Evolutionary conservation across 371 early-diverging fungal species (phyloP), one percentile per base, ranked within the genome.

Genomic region (Polyrhizophydium stewartii): DNA sequence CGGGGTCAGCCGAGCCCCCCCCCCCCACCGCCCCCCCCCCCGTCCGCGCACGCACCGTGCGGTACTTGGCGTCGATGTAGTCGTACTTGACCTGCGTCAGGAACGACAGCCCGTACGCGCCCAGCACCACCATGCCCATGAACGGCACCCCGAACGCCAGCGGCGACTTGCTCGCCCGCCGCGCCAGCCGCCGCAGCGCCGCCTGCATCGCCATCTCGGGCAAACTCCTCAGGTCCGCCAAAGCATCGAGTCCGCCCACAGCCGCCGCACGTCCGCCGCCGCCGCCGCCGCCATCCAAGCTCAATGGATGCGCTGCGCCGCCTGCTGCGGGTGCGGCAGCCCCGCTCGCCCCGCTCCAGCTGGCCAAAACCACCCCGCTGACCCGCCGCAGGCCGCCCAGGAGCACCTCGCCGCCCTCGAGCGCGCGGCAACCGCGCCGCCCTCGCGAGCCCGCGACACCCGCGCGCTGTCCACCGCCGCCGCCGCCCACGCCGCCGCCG

Each of bases 81-180:
- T 47, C 49, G 28, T 47, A 47, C 49, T 47, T 47, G 22, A 16
- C 16, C 28, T 47, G 49, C 10, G 49, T 47, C 9, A 47, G 22
- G 28, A 25, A 47, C 28, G 49, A 47, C 7, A 47, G 16, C 7
- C 49, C 49, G 49, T 47, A 47, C 28, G 49, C 3, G 28, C 9
- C 49, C 22, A 28, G 25, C 22, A 47, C 49, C 25, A 47, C 28
- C 49, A 47, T 47, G 22, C 49, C 49, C 49, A 47, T 47, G 49
- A 47, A 47, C 28, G 49, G 49, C 22, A 47, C 28, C 7, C 49
- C 49, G 49, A 16, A 3, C 7, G 49, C 49, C 7, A 47, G 10
- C 22, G 49, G 49, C 22, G 49, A 47, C 28, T 47, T 47, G 3
- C 16, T 47, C 7, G 49, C 49, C 7, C 3, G 16, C 49, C 49